Evolutionary conservation across 2,329 filamentous ascomycete genomes (phyloP).

Genomic region (Neofusicoccum kwambonambiense): DNA sequence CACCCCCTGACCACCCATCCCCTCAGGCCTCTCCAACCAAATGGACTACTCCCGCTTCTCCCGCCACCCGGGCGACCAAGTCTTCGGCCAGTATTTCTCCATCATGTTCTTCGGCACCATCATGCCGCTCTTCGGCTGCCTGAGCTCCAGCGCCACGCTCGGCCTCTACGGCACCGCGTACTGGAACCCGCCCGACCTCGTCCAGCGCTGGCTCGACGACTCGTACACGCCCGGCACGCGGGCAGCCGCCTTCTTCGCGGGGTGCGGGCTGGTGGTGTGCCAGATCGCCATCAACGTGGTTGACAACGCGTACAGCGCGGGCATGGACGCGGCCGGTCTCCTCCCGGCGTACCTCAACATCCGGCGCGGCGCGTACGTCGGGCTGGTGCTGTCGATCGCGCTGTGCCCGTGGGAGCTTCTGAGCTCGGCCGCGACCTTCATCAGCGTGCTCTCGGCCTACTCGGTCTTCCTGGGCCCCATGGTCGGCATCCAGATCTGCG

Average conservation of each 20-base stretch:
- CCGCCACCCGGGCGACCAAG: constrained; percentile 38
- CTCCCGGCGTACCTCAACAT: constrained; percentile 58
- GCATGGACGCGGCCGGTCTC: constrained; percentile 56
- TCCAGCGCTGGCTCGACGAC: constrained; percentile 23
- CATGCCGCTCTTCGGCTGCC: constrained; percentile 40
- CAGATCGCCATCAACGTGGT: constrained; percentile 48
- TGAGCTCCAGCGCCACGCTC: constrained; percentile 34
- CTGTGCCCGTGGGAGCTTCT: constrained; percentile 55
- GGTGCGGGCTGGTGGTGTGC: constrained; percentile 44
- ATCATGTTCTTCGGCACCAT: constrained; percentile 42
- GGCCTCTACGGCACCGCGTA: constrained; percentile 36
- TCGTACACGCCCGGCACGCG: constrained; percentile 35
- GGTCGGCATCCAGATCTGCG: constrained; percentile 46
- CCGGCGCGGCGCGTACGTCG: constrained; percentile 53
- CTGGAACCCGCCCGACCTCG: constrained; percentile 32
- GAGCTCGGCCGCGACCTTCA: constrained; percentile 28
- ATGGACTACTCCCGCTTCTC: constrained; percentile 46
- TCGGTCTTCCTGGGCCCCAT: constrained; percentile 50
- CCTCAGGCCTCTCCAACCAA: neutral
- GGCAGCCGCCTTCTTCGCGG: constrained; percentile 49
- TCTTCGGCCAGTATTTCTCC: constrained; percentile 43
- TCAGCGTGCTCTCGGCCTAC: constrained; percentile 44
- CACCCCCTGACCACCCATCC: too few relatives aligned
- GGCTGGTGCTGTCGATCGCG: constrained; percentile 45
- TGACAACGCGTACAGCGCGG: constrained; percentile 51